Evolutionary conservation across 345 rosid genomes (phyloP).

Genomic region (Eucalyptus regnans): DNA sequence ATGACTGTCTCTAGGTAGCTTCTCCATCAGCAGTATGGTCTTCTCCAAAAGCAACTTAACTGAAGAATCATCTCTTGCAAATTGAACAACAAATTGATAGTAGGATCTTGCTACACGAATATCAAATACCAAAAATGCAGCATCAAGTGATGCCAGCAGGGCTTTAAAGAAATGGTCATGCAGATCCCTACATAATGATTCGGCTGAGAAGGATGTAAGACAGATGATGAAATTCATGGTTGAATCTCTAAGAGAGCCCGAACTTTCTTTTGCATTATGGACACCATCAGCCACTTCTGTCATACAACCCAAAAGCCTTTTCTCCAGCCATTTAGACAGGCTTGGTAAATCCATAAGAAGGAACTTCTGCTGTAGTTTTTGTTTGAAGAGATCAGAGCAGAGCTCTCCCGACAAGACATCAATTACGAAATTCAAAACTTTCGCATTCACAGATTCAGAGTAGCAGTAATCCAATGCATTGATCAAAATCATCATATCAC

Average conservation of each 20-base stretch:
- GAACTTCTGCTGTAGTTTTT: slow-evolving; percentile 46
- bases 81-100: slow-evolving; percentile 70
- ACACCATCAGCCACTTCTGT: slow-evolving; percentile 36
- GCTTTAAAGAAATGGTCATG: slow-evolving; percentile 81
- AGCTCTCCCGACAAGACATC: slow-evolving; percentile 66
- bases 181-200: slow-evolving; percentile 28
- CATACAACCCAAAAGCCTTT: slow-evolving; percentile 63
- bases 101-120: slow-evolving; percentile 60
- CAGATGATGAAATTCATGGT: slow-evolving; percentile 59
- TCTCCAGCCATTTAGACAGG: slow-evolving; percentile 85
- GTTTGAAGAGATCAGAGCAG: slow-evolving; percentile 36
- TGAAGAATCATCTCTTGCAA: slow-evolving; percentile 57
- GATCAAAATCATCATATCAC: slow-evolving; percentile 66
- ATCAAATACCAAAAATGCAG: slow-evolving; percentile 76
- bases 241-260: slow-evolving; percentile 66
- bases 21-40: slow-evolving; percentile 60
- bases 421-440: slow-evolving; percentile 76
- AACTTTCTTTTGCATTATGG: slow-evolving; percentile 45
- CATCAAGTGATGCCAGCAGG: slow-evolving; percentile 57
- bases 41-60: slow-evolving; percentile 59
- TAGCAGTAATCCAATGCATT: slow-evolving; percentile 61
- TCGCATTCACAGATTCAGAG: slow-evolving; percentile 60
- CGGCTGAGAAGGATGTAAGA: slow-evolving; percentile 44
- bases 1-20: slow-evolving; percentile 54
- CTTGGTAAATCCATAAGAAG: slow-evolving; percentile 49